A percentile compares a stretch with the other conserved stretches of the same genome.
Evolutionary conservation across 2,329 filamentous ascomycete species (phyloP).

Genomic region (Colletotrichum magnum): DNA sequence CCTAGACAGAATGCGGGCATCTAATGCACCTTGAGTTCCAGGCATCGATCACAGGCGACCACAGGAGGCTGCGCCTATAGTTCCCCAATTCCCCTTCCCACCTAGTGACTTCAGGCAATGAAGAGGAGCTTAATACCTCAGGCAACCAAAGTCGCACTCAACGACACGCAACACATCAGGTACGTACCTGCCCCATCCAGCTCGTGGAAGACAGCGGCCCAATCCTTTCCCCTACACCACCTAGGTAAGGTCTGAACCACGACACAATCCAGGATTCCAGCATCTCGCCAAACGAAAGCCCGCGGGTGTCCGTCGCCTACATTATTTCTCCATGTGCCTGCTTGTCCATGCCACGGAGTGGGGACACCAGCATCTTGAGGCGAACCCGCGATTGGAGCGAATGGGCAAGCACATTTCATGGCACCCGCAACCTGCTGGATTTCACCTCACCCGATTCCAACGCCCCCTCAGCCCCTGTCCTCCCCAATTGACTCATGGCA

Average conservation of each 20-base stretch:
- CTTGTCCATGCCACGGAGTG: slow-evolving; percentile 17
- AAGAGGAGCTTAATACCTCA: background rate
- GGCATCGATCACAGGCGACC: background rate
- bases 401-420: background rate
- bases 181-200: background rate
- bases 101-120: slow-evolving; percentile 6
- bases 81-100: too few species aligned
- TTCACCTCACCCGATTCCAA: slow-evolving; percentile 17
- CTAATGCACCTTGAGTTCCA: background rate
- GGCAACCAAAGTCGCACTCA: background rate
- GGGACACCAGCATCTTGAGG: slow-evolving; percentile 17
- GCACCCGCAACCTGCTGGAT: background rate
- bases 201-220: slow-evolving; percentile 2
- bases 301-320: too few species aligned
- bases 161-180: background rate
- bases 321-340: too few species aligned
- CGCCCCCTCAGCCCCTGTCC: slow-evolving; percentile 30
- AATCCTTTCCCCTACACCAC: background rate
- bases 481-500: background rate
- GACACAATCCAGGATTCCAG: slow-evolving; percentile 1
- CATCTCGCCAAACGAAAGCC: slow-evolving; percentile 22
- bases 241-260: background rate
- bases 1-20: too few species aligned
- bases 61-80: too few species aligned
- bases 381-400: slow-evolving; percentile 38